Base-by-base conservation (phyloP, 2,329 filamentous ascomycete species). In the Epichloe bromicola region DNA sequence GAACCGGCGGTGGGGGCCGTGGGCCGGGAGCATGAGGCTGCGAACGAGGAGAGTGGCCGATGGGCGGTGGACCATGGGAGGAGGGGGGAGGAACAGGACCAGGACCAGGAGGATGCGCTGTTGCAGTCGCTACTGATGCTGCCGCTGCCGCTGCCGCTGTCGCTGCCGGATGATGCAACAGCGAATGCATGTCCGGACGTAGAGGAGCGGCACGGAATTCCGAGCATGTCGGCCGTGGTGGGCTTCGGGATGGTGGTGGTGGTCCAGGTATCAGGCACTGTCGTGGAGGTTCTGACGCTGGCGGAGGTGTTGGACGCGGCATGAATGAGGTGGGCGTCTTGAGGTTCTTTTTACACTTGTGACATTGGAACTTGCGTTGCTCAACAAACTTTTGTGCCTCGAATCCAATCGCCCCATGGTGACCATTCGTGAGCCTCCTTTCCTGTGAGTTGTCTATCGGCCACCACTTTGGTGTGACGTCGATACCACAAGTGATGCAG, bases 401-500 rank as follows among this genome's bases (percentile, higher is more conserved):
- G n/a, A 69, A 69, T 45, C 77, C 75, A 49, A 78, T 66, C 41
- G 63, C 66, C 42, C 72, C 75, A 30, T 70, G 66, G 56, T 75
- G 71, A 5, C 74, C 78, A 57, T 76, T 80, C 44, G 65, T 73
- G 42, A 76, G 69, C 56, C 69, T 71, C 48, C 68, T 76, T 59
- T 77, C 75, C 55, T 78, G 73, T 0, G 63, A 63, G 55, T 73
- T 68, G 57, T 78, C 71, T 50, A 79, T 75, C 3, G 76, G 70
- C 75, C 84, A 85, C 85, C 85, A 89, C 60, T 78, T 83, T 4
- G 85, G 86, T 58, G 83, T 88, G 48, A 84, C 77, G 61, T 89
- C 83, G 52, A 85, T 75, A 37, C 76, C 76, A 58, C 82, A 85
- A 6, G 79, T 82, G 45, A 79, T 73, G 67, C 82, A 85, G 17